These are phyloP conservation scores for Arabis hirsuta DNA, from an alignment of 345 rosid genomes.

Conservation along the genomic window DNA sequence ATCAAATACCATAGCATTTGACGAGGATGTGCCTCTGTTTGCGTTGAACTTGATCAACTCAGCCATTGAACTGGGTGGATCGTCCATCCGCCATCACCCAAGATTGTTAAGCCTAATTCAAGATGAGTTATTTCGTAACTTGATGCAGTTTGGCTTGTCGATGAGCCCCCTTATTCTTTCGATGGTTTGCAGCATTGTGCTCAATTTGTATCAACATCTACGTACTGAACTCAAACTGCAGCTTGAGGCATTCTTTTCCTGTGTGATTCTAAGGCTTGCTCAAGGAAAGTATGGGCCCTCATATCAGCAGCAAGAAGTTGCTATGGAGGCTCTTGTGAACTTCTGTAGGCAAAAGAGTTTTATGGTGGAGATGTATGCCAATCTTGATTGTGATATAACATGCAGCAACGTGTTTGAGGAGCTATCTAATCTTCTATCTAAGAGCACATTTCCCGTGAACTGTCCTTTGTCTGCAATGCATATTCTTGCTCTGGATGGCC, in stretches of 20 bases:
- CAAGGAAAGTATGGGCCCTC: slow-evolving; percentile 94
- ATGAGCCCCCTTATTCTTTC: slow-evolving; percentile 96
- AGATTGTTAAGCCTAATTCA: slow-evolving; percentile 87
- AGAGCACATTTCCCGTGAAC: slow-evolving; percentile 98
- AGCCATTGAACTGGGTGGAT: slow-evolving; percentile 88
- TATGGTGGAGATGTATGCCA: slow-evolving; percentile 99
- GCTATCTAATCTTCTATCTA: slow-evolving; percentile 88
- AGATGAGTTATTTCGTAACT: slow-evolving; percentile 91
- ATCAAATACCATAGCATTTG: slow-evolving; percentile 82
- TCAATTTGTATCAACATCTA: slow-evolving; percentile 89
- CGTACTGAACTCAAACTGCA: slow-evolving; percentile 87
- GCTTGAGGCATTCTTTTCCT: slow-evolving; percentile 98
- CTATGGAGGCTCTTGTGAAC: slow-evolving; percentile 99
- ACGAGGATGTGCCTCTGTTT: slow-evolving; percentile 97
- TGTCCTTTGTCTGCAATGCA: slow-evolving; percentile 97
- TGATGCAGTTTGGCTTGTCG: slow-evolving; percentile 96
- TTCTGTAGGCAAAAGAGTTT: slow-evolving; percentile 96
- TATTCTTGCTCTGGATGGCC: slow-evolving; percentile 94
- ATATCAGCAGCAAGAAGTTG: slow-evolving; percentile 98
- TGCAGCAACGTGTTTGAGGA: slow-evolving; percentile 98
- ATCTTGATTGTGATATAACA: slow-evolving; percentile 98
- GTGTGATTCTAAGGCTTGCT: slow-evolving; percentile 95
- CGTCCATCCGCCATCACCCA: slow-evolving; percentile 76
- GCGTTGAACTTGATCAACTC: slow-evolving; percentile 95
- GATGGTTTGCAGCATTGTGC: slow-evolving; percentile 92